Conservation (phyloP, 2,329 filamentous ascomycete species). For the Fonsecaea monophora region DNA sequence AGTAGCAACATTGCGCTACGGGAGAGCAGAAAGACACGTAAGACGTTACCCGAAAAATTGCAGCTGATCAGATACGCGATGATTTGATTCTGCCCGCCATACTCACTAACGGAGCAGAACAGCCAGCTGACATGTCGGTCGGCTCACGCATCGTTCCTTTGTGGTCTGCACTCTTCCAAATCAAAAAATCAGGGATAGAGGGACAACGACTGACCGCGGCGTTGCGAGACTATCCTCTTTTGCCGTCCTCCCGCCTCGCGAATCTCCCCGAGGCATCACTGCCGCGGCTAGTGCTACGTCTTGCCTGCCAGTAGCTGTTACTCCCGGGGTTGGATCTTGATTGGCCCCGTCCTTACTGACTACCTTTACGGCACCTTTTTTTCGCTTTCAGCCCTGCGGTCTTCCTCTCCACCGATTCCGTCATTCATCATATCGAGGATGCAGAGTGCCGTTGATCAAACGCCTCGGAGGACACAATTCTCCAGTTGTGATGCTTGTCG, state of each 20-base stretch:
- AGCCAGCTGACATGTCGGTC: background rate
- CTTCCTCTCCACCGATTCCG: background rate
- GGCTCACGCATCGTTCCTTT: background rate
- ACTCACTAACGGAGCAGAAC: background rate
- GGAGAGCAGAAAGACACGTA: background rate
- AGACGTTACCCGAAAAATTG: background rate
- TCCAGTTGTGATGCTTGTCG: conserved; percentile 21
- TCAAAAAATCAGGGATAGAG: background rate
- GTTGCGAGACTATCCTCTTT: background rate
- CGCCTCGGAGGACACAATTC: conserved; percentile 14
- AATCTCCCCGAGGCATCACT: background rate
- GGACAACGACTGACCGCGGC: background rate
- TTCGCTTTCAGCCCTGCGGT: background rate
- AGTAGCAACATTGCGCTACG: background rate
- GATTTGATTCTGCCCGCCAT: background rate
- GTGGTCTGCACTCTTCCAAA: background rate
- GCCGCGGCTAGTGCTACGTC: too few relatives aligned
- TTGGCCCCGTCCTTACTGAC: background rate
- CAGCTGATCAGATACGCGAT: background rate
- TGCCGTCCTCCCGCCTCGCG: background rate
- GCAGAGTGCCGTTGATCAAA: conserved; percentile 5
- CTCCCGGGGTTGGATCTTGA: background rate
- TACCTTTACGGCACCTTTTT: background rate
- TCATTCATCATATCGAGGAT: background rate
- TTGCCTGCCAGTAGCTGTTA: background rate